A percentile compares a stretch with the other conserved stretches of the same genome.
Conservation (phyloP, 2,329 filamentous ascomycete species). For the Sporothrix variecibatus region DNA sequence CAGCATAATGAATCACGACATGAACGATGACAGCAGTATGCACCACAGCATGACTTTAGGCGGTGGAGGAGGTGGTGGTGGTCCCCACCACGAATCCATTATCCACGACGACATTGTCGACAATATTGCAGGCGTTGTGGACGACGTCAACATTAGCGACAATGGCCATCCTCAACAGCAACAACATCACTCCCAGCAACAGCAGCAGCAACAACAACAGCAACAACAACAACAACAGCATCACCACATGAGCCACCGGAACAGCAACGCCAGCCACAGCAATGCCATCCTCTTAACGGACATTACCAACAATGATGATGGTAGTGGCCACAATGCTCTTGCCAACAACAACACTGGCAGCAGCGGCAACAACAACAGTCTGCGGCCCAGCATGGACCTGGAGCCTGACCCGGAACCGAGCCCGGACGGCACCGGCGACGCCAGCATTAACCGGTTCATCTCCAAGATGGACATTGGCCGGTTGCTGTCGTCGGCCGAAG, state of each 20-base stretch:
- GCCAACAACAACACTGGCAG: neutral
- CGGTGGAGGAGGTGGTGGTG: neutral
- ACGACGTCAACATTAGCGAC: constrained; percentile 27
- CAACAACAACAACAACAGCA: neutral
- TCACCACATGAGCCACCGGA: neutral
- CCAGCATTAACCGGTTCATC: constrained; percentile 28
- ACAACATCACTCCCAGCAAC: neutral
- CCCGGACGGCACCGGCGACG: neutral
- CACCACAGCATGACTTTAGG: constrained; percentile 9
- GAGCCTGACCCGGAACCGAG: constrained; percentile 25
- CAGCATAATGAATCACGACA: constrained; percentile 19
- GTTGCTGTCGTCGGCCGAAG: constrained; percentile 29
- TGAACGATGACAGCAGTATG: constrained; percentile 22
- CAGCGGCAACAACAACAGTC: neutral
- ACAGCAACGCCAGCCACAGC: constrained; percentile 11
- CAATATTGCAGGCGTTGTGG: constrained; percentile 24
- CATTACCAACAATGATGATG: constrained; percentile 16
- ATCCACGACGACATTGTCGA: constrained; percentile 25
- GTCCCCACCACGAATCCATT: constrained; percentile 18
- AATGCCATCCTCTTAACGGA: constrained; percentile 9
- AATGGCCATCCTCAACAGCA: neutral
- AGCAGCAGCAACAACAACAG: neutral
- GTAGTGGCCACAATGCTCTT: neutral
- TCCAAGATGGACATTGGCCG: constrained; percentile 33
- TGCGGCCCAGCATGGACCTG: constrained; percentile 24